A percentile compares a stretch with the other conserved stretches of the same genome.
Evolutionary conservation across 805 yeast species (phyloP).

Genomic region (Nakazawaea populi): DNA sequence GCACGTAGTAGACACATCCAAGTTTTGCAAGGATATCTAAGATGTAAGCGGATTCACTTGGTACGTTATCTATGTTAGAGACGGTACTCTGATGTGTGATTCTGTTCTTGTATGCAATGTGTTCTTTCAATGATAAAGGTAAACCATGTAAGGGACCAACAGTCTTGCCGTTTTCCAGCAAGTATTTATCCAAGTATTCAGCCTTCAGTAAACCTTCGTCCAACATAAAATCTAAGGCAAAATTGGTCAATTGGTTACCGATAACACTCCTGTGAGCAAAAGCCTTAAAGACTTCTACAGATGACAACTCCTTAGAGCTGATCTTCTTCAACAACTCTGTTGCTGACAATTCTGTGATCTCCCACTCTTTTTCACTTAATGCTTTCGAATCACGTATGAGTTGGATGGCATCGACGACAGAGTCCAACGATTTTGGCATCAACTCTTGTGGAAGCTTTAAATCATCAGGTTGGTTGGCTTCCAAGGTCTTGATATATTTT

Average conservation of each 20-base stretch:
- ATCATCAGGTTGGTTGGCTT: conserved; percentile 19
- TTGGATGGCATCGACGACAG: conserved; percentile 30
- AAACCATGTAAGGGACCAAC: conserved; percentile 67
- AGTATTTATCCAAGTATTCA: conserved; percentile 48
- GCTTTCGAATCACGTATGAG: conserved; percentile 27
- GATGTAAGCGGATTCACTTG: conserved; percentile 40
- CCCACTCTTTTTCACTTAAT: conserved; percentile 29
- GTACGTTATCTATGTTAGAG: conserved; percentile 39
- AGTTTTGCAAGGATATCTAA: conserved; percentile 39
- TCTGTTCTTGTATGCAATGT: conserved; percentile 46
- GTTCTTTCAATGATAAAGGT: conserved; percentile 66
- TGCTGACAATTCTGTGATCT: conserved; percentile 39
- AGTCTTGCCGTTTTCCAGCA: conserved; percentile 40
- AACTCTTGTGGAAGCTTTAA: conserved; percentile 23
- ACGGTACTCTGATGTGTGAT: conserved; percentile 60
- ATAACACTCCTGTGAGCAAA: conserved; percentile 60
- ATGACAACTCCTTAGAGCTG: conserved; percentile 37
- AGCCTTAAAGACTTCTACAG: conserved; percentile 52
- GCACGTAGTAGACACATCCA: conserved; percentile 58
- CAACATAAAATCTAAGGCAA: conserved; percentile 49
- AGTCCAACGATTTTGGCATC: conserved; percentile 29
- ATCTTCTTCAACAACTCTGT: conserved; percentile 35
- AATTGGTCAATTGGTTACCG: conserved; percentile 56
- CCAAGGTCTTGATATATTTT: conserved; percentile 28
- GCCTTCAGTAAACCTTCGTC: conserved; percentile 58